Conservation (phyloP, 2,329 filamentous ascomycete species). For the Corniculantispora saksenae region DNA sequence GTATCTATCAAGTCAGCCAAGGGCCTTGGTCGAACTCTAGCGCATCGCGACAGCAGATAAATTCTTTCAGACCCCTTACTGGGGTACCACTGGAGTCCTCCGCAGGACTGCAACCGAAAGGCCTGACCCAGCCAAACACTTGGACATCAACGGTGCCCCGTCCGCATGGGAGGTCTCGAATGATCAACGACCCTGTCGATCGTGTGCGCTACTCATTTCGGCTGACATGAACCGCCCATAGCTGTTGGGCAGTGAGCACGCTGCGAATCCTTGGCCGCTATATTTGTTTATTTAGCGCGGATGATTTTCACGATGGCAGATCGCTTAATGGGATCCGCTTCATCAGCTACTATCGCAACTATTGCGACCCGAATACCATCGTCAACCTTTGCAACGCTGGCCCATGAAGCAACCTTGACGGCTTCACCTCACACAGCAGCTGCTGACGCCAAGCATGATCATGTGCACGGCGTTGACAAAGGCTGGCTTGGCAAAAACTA, state of each 20-base stretch:
- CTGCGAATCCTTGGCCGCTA: constrained; percentile 3
- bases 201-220: background rate
- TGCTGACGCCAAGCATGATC: constrained; percentile 35
- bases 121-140: background rate
- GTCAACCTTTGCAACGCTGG: background rate
- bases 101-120: too few relatives aligned
- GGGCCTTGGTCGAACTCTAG: background rate
- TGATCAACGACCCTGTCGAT: constrained; percentile 12
- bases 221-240: constrained; percentile 13
- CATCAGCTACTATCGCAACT: background rate
- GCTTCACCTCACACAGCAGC: constrained; percentile 10
- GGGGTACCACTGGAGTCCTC: too few relatives aligned
- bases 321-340: background rate
- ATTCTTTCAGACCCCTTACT: background rate
- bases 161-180: background rate
- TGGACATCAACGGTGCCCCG: constrained; percentile 7
- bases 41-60: background rate
- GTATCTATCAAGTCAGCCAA: background rate
- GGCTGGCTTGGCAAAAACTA: constrained; percentile 35
- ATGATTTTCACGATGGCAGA: constrained; percentile 1
- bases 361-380: background rate
- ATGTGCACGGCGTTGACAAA: constrained; percentile 40
- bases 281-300: background rate
- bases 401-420: background rate
- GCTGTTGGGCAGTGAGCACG: constrained; percentile 8